These are phyloP conservation scores for Daldinia vernicosa DNA, from an alignment of 495 filamentous ascomycete species.

Conservation along the genomic window DNA sequence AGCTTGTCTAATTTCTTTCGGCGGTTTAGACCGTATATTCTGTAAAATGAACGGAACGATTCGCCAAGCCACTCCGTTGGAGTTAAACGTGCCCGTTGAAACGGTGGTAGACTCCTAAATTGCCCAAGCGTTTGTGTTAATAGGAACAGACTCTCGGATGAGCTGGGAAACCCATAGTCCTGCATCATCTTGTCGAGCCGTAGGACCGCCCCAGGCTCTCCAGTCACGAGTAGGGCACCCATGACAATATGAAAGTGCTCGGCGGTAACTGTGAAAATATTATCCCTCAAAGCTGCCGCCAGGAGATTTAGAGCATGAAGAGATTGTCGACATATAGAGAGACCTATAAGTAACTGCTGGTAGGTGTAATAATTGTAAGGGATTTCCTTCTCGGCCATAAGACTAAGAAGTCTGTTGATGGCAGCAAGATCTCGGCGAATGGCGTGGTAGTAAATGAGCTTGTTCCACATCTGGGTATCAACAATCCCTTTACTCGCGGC, in stretches of 20 bases:
- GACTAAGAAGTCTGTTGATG: slow-evolving; percentile 66
- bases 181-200: slow-evolving; percentile 50
- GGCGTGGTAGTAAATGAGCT: slow-evolving; percentile 73
- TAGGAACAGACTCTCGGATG: slow-evolving; percentile 45
- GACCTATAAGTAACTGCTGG: slow-evolving; percentile 73
- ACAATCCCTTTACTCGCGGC: slow-evolving; percentile 52
- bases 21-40: slow-evolving; percentile 46
- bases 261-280: slow-evolving; percentile 65
- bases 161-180: slow-evolving; percentile 42
- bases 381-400: slow-evolving; percentile 68
- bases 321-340: slow-evolving; percentile 67
- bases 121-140: slow-evolving; percentile 50
- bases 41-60: slow-evolving; percentile 44
- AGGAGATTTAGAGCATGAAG: slow-evolving; percentile 74
- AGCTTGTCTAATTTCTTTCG: slow-evolving; percentile 42
- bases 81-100: slow-evolving; percentile 16
- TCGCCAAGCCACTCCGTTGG: slow-evolving; percentile 42
- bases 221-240: slow-evolving; percentile 53
- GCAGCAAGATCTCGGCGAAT: slow-evolving; percentile 68
- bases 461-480: slow-evolving; percentile 78
- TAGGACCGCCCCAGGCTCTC: slow-evolving; percentile 46
- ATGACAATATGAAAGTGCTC: slow-evolving; percentile 83
- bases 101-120: slow-evolving; percentile 43
- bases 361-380: slow-evolving; percentile 76
- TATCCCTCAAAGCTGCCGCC: slow-evolving; percentile 63